A percentile compares a stretch with the other conserved stretches of the same genome.
Evolutionary conservation across 2,329 filamentous ascomycete genomes (phyloP).

Genomic region (Colletotrichum coccodes): DNA sequence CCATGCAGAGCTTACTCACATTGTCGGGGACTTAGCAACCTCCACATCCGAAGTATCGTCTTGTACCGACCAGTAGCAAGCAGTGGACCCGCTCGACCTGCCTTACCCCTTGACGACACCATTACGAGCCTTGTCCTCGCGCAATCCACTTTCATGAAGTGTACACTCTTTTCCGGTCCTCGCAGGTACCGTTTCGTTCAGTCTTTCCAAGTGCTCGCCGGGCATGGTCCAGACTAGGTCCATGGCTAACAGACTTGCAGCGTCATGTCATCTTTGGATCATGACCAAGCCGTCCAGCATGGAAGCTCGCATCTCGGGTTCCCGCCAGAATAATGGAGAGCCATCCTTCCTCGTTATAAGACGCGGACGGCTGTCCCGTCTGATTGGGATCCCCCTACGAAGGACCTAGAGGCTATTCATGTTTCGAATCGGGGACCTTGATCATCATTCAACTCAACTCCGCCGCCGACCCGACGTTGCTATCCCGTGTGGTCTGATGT

Average conservation of each 20-base stretch:
- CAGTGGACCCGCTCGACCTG: slow-evolving; percentile 22
- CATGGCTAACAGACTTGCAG: slow-evolving; percentile 12
- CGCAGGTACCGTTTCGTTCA: slow-evolving; percentile 1
- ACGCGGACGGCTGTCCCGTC: slow-evolving; percentile 3
- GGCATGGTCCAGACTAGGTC: slow-evolving; percentile 21
- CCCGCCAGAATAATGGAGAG: slow-evolving; percentile 12
- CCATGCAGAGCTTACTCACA: slow-evolving; percentile 33
- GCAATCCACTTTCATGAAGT: slow-evolving; percentile 12
- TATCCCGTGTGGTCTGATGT: slow-evolving; percentile 12
- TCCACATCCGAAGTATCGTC: slow-evolving; percentile 28
- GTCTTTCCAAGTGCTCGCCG: slow-evolving; percentile 15
- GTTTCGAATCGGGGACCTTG: slow-evolving; percentile 29
- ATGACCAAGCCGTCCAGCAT: slow-evolving; percentile 8
- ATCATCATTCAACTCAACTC: slow-evolving; percentile 7
- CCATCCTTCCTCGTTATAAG: slow-evolving; percentile 18
- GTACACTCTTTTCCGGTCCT: too few species aligned
- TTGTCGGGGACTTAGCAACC: slow-evolving; percentile 27
- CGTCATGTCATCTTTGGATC: slow-evolving; percentile 26
- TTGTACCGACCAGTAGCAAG: slow-evolving; percentile 26
- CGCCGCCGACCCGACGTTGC: slow-evolving; percentile 24
- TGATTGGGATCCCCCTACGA: slow-evolving; percentile 9
- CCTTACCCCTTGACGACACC: slow-evolving; percentile 29
- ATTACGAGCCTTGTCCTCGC: slow-evolving; percentile 24
- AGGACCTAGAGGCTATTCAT: slow-evolving; percentile 1
- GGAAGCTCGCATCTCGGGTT: slow-evolving; percentile 14